Evolutionary conservation across 2,329 filamentous ascomycete species (phyloP).

Genomic region (Colletotrichum plurivorum): DNA sequence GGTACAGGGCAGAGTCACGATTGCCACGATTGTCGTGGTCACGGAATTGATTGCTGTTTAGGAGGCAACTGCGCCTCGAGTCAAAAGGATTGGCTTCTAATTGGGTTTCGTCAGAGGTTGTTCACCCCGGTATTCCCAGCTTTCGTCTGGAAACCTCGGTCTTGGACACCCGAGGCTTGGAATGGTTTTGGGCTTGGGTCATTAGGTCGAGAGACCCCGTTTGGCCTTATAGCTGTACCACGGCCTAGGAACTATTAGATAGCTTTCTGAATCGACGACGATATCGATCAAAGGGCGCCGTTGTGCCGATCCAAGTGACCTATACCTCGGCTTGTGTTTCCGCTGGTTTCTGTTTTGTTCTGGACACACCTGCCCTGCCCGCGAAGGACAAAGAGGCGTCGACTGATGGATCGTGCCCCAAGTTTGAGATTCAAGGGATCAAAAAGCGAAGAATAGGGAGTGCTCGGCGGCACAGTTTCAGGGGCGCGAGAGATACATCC

Average conservation of each 20-base stretch:
- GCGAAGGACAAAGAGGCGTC: no score
- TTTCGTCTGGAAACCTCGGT: not conserved
- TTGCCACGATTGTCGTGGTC: not conserved
- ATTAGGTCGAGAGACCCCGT: conserved; percentile 11
- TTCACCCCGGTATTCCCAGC: not conserved
- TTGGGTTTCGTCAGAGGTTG: not conserved
- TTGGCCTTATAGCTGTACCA: conserved; percentile 4
- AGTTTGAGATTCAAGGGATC: no score
- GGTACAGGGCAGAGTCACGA: not conserved
- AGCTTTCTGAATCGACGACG: conserved; percentile 3
- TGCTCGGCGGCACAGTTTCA: no score
- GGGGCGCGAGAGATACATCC: no score
- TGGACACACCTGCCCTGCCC: no score
- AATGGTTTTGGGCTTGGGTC: not conserved
- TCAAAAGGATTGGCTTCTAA: not conserved
- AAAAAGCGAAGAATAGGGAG: no score
- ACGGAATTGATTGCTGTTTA: not conserved
- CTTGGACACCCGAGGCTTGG: conserved; percentile 1
- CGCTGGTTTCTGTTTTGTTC: not conserved
- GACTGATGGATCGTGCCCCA: no score
- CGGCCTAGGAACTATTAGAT: not conserved
- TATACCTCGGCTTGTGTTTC: not conserved
- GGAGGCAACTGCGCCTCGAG: not conserved
- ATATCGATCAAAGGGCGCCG: not conserved
- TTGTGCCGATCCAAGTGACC: not conserved